Evolutionary conservation across 345 rosid genomes (phyloP), one percentile per base, ranked within the genome.

Genomic region (Raphanus sativus): DNA sequence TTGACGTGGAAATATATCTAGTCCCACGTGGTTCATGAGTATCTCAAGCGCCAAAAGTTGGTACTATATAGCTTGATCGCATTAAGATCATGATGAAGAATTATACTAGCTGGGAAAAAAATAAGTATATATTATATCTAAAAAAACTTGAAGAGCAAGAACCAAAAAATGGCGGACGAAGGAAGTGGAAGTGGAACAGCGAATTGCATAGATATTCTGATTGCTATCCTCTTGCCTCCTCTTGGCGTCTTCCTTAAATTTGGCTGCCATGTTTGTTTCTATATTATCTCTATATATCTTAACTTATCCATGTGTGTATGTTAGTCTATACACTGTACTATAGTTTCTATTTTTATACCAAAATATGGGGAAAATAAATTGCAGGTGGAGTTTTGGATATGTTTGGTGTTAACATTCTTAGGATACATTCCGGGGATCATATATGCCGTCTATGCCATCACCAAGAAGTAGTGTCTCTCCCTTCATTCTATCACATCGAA

Each of bases 191-290:
- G 50, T 42, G 50, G 50, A 55, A 61, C 38, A 7, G 38, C 40
- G 11, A 62, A 62, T 62, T 62, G 65, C 65, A 30, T 92, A 0
- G 96, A 92, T 68, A 87, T 90, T 76, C 26, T 92, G 42, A 52
- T 92, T 80, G 98, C 98, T 17, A 86, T 92, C 77, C 16, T 92
- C 70, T 82, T 92, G 87, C 98, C 97, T 50, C 98, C 98, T 55
- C 94, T 92, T 0, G 98, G 96, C 4, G 98, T 92, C 79, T 92
- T 89, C 81, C 90, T 90, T 84, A 92, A 89, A 80, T 89, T 9
- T 65, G 94, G 92, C 15, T 92, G 96, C 84, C 62, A 29, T 29
- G 65, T 61, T 3, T 29, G 38, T 61, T 26, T 60, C 64, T 60
- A n/a, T 60, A n/a, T 11, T 11, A 58, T 24, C 11, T 61, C 38